Percentiles rank a stretch among this genome's conserved stretches.
These are phyloP conservation scores for Leishmania mexicana DNA, from an alignment of 208 protist genomes.

Conservation along the genomic window DNA sequence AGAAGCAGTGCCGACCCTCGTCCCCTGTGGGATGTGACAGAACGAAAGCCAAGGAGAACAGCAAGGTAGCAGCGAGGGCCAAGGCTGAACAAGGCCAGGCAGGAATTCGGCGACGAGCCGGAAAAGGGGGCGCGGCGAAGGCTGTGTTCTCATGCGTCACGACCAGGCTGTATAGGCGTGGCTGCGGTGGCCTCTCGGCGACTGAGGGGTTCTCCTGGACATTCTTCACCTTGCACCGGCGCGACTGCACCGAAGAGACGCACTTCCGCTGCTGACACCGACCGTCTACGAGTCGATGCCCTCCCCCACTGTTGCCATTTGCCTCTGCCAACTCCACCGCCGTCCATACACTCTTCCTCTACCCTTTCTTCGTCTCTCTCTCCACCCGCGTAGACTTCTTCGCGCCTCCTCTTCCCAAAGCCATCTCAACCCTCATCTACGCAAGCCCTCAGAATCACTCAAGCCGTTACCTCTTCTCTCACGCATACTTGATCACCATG, in stretches of 20 bases:
- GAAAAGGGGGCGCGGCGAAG: neutral
- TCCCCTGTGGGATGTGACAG: neutral
- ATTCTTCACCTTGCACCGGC: neutral
- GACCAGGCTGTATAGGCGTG: neutral
- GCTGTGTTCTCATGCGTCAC: neutral
- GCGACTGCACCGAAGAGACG: neutral
- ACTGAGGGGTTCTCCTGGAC: neutral
- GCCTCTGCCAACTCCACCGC: neutral
- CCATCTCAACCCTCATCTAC: neutral
- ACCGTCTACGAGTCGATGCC: neutral
- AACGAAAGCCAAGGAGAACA: neutral
- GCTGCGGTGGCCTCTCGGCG: neutral
- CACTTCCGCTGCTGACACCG: neutral
- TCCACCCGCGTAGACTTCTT: neutral
- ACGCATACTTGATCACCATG: neutral
- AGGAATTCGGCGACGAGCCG: neutral
- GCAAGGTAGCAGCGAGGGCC: neutral
- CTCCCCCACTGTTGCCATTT: neutral
- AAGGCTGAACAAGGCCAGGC: neutral
- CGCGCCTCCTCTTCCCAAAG: neutral
- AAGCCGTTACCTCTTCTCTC: neutral
- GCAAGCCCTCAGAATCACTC: neutral
- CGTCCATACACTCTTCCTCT: neutral
- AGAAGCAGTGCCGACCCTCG: neutral
- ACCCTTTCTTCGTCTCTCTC: neutral